Conservation (phyloP, 345 rosid genomes). For the Xanthoceras sorbifolium region DNA sequence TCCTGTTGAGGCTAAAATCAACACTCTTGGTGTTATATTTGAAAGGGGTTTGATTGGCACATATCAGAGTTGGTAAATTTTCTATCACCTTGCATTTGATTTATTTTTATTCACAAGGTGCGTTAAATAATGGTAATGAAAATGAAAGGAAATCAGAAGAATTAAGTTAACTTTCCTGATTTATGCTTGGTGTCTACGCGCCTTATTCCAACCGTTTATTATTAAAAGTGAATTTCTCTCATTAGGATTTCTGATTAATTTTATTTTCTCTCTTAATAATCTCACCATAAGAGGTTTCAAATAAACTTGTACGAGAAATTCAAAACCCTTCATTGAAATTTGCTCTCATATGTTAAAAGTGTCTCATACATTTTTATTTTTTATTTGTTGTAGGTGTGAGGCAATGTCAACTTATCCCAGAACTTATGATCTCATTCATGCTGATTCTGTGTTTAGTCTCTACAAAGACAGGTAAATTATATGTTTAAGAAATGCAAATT, state of each 20-base stretch:
- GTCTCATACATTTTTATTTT: not conserved
- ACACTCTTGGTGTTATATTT: slow-evolving; percentile 60
- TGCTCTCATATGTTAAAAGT: too few relatives aligned
- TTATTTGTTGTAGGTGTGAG: slow-evolving; percentile 50
- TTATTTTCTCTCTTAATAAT: too few relatives aligned
- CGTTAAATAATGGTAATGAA: too few relatives aligned
- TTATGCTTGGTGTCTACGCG: too few relatives aligned
- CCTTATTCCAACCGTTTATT: too few relatives aligned
- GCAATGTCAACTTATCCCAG: slow-evolving; percentile 82
- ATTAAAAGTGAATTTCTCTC: too few relatives aligned
- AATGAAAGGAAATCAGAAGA: too few relatives aligned
- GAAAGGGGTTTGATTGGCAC: slow-evolving; percentile 72
- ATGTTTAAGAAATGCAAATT: not conserved
- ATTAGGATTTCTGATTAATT: too few relatives aligned
- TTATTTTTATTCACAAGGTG: too few relatives aligned
- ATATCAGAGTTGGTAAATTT: slow-evolving; percentile 57
- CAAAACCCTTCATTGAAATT: too few relatives aligned
- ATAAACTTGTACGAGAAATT: too few relatives aligned
- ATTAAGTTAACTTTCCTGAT: too few relatives aligned
- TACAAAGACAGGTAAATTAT: slow-evolving; percentile 47
- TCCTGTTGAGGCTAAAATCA: slow-evolving; percentile 45
- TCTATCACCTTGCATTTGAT: not conserved
- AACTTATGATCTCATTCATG: slow-evolving; percentile 67
- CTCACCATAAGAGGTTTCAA: not conserved
- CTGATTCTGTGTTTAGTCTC: slow-evolving; percentile 56